Evolutionary conservation across 179 eudicot species (phyloP), one percentile per base, ranked within the genome.

Genomic region (Camellia oleifera): DNA sequence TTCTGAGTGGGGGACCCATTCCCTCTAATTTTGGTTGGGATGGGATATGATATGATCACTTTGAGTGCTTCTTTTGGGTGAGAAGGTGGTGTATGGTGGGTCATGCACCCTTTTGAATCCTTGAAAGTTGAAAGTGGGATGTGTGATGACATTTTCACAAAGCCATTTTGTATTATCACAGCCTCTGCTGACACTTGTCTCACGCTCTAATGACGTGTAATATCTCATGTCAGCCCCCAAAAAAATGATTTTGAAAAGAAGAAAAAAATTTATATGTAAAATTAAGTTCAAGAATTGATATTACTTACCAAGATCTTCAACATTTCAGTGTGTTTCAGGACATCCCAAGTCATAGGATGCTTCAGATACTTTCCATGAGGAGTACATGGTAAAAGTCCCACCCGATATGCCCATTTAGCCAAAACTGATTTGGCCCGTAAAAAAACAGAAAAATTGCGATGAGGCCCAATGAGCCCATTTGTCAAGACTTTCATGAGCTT

Each of bases 41-140:
- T 45, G 40, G 10, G 57, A 15, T 52, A 23, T 32, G 40, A 32
- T 12, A 68, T 40, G 5, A 3, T 12, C 4, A 68, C 4, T 7
- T 76, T 60, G 66, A 54, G 69, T 61, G 70, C 78, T n/a, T 14
- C 60, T 77, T 46, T 64, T 63, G 58, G 71, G 70, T 23, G 20
- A 18, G 58, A 32, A 32, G 40, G 40, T 32, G 40, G 40, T 32
- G 40, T 2, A 32, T 32, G 40, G 58, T 4, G 12, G 2, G 40
- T 46, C 68, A 20, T n/a, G 7, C 17, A 1, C 44, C 52, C 56
- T 76, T 74, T 56, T 42, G 57, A 76, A 54, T 76, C 23, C 8
- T 5, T 45, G 69, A 45, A 75, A 32, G 0, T 32, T 57, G 12
- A 5, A 74, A 56, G 5, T 57, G 4, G 14, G 53, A 54, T 32